Percentiles rank a stretch among this genome's conserved stretches.
phyloP scores from a whole-genome alignment of 2,329 filamentous ascomycete species.

The Colletotrichum somersetense region DNA sequence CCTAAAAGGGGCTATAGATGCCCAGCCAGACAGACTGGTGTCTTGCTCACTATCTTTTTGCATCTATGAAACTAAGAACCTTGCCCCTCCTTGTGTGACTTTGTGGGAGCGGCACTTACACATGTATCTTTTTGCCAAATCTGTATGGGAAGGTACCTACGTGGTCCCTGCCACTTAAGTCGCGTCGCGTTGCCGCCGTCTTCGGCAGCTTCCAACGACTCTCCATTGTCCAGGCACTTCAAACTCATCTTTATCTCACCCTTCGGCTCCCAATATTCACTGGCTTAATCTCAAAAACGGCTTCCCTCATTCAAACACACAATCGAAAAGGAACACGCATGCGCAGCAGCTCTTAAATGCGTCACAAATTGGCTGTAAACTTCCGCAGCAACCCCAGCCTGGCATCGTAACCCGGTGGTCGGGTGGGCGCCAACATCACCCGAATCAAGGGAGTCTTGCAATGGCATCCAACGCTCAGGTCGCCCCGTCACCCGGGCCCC shows the following conservation, averaged over 20 bases:
- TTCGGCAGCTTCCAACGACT: neutral
- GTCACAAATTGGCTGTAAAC: neutral
- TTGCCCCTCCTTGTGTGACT: neutral
- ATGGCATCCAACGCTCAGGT: conserved; percentile 18
- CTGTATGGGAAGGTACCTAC: neutral
- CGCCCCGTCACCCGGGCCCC: conserved; percentile 7
- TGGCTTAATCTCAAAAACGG: neutral
- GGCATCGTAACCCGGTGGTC: neutral
- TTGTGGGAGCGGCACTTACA: neutral
- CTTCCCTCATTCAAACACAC: neutral
- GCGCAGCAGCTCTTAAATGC: neutral
- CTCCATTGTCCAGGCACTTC: neutral
- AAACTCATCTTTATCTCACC: neutral
- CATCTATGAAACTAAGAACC: too few relatives aligned
- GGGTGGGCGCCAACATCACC: neutral
- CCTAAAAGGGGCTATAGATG: neutral
- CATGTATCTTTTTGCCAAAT: conserved; percentile 14
- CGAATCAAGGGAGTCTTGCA: conserved; percentile 2
- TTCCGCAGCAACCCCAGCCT: neutral
- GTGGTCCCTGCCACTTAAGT: conserved; percentile 19
- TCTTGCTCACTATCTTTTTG: too few relatives aligned
- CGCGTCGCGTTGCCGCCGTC: conserved; percentile 23
- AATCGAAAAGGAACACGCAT: neutral
- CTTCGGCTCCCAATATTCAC: neutral
- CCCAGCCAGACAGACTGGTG: neutral